These are phyloP conservation scores for Blastobotrys buckinghamii DNA, from an alignment of 1,139 yeast species.

Conservation along the genomic window DNA sequence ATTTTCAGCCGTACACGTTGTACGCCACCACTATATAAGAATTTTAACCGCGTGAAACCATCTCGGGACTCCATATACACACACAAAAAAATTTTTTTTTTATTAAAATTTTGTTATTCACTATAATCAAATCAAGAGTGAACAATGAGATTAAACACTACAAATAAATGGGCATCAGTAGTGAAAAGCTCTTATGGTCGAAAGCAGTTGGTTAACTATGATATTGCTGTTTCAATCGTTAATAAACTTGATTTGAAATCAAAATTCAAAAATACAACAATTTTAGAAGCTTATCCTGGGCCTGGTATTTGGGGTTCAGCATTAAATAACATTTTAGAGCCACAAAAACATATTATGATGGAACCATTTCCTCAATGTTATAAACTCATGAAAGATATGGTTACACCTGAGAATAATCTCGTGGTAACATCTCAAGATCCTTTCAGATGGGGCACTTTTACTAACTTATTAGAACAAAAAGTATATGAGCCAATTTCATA, in stretches of 20 bases:
- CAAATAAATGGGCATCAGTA: slow-evolving; percentile 9
- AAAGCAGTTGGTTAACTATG: slow-evolving; percentile 7
- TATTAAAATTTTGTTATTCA: not conserved
- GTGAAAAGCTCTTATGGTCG: slow-evolving; percentile 4
- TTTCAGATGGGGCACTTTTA: slow-evolving; percentile 59
- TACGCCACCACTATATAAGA: no score
- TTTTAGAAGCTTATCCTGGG: slow-evolving; percentile 61
- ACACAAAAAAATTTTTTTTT: not conserved
- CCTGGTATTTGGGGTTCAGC: slow-evolving; percentile 38
- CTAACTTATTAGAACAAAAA: slow-evolving; percentile 39
- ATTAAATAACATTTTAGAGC: slow-evolving; percentile 51
- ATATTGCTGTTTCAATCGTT: slow-evolving; percentile 8
- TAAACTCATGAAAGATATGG: slow-evolving; percentile 17
- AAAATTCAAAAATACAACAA: slow-evolving; percentile 40
- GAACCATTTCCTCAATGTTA: slow-evolving; percentile 44
- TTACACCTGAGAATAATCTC: slow-evolving; percentile 15
- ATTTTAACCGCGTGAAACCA: no score
- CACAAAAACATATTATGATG: slow-evolving; percentile 54
- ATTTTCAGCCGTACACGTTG: no score
- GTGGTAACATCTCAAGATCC: slow-evolving; percentile 40
- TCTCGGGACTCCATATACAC: no score
- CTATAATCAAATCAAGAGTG: no score
- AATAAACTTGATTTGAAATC: slow-evolving; percentile 1
- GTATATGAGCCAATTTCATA: slow-evolving; percentile 39
- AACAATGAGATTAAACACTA: slow-evolving; percentile 13